These are phyloP conservation scores for Emmonsiellopsis sp. DNA, from an alignment of 2,329 filamentous ascomycete species.

Conservation along the genomic window DNA sequence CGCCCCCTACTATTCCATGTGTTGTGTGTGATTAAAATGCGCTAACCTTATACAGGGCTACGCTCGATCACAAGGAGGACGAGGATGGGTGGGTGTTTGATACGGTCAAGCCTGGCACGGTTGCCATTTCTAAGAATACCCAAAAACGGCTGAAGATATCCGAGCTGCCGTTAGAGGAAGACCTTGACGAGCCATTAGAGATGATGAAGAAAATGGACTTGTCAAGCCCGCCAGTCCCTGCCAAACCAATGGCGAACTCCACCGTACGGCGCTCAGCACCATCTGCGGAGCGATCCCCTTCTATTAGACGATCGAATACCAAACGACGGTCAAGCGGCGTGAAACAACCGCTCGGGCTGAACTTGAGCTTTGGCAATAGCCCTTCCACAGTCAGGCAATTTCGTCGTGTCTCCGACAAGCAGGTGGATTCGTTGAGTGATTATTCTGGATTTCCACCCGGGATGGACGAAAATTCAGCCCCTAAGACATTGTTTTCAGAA, in stretches of 20 bases:
- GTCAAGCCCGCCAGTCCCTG: conserved; percentile 29
- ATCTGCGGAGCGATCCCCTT: conserved; percentile 38
- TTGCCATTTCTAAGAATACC: conserved; percentile 48
- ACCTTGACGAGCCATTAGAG: conserved; percentile 29
- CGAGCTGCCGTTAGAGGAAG: conserved; percentile 26
- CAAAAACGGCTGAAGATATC: conserved; percentile 39
- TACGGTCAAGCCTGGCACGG: conserved; percentile 66
- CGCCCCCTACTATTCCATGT: not conserved
- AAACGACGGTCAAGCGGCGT: conserved; percentile 41
- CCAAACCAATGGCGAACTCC: conserved; percentile 48
- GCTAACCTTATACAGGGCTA: conserved; percentile 40
- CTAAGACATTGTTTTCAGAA: conserved; percentile 22
- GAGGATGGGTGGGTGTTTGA: conserved; percentile 93
- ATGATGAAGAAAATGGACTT: conserved; percentile 32
- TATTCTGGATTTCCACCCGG: conserved; percentile 18
- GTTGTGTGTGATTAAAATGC: not conserved
- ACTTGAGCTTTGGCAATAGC: conserved; percentile 89
- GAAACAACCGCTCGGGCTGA: conserved; percentile 74
- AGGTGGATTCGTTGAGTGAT: conserved; percentile 27
- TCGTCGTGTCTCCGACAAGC: conserved; percentile 69
- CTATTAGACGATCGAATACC: conserved; percentile 27
- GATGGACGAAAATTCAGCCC: conserved; percentile 33
- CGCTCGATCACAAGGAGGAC: conserved; percentile 53
- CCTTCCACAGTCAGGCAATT: conserved; percentile 89
- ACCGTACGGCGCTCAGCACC: conserved; percentile 41